Percentiles rank a stretch among this genome's conserved stretches.
phyloP scores from a whole-genome alignment of 805 yeast genomes.

The Wickerhamomyces bisporus region DNA sequence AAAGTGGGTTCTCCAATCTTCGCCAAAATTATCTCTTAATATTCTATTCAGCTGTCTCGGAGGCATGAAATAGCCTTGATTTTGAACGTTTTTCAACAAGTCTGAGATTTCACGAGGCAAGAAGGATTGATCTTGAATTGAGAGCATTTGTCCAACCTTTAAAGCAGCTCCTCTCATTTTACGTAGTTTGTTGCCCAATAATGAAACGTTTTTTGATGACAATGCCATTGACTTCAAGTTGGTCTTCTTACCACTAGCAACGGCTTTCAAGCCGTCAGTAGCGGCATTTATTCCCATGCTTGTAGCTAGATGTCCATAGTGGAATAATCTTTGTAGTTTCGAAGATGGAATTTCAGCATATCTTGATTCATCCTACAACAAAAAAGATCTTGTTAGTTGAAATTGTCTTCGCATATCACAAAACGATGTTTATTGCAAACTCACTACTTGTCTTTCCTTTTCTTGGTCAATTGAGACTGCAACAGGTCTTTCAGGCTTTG shows the following conservation, averaged over 20 bases:
- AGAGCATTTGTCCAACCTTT: constrained; percentile 93
- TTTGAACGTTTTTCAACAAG: constrained; percentile 79
- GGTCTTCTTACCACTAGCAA: constrained; percentile 49
- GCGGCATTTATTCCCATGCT: constrained; percentile 85
- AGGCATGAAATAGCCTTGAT: constrained; percentile 96
- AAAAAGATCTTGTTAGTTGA: neutral
- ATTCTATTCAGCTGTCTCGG: constrained; percentile 78
- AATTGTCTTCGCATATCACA: too few relatives aligned
- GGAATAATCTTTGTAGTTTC: constrained; percentile 83
- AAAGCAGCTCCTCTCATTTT: constrained; percentile 99
- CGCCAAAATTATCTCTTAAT: constrained; percentile 69
- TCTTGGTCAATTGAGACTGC: constrained; percentile 11
- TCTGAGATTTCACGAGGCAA: constrained; percentile 82
- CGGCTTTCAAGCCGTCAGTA: constrained; percentile 65
- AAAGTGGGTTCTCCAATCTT: constrained; percentile 70
- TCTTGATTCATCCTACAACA: constrained; percentile 44
- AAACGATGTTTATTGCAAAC: too few relatives aligned
- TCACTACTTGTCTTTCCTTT: neutral
- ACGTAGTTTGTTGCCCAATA: constrained; percentile 81
- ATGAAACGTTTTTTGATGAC: constrained; percentile 78
- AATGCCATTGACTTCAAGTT: constrained; percentile 56
- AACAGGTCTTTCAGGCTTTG: constrained; percentile 6
- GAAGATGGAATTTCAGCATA: constrained; percentile 80
- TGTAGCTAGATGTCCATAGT: constrained; percentile 90
- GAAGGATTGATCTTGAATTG: constrained; percentile 86